Conservation (phyloP, 768 basidiomycete genomes). For the Tricholoma hemisulphureum region DNA sequence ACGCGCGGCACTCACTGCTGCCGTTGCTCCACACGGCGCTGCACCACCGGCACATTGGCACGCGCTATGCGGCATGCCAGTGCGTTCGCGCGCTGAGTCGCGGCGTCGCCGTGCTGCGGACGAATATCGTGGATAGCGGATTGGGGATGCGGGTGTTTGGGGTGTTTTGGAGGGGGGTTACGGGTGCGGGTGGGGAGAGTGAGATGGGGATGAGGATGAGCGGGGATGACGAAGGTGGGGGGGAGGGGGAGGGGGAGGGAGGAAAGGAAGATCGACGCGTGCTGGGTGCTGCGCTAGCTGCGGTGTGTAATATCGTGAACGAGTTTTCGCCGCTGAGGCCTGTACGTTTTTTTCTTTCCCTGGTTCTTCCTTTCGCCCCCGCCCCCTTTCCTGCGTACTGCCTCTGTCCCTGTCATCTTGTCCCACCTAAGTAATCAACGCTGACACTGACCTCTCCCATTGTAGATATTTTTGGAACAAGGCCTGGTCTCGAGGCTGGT, state of each 20-base stretch:
- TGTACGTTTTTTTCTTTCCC: slow-evolving; percentile 42
- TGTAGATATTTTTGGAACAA: slow-evolving; percentile 62
- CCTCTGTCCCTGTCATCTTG: too few relatives aligned
- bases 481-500: slow-evolving; percentile 67
- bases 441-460: too few relatives aligned
- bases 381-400: not conserved
- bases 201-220: slow-evolving; percentile 53
- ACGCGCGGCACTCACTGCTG: slow-evolving; percentile 44
- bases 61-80: slow-evolving; percentile 86
- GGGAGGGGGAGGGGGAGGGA: not conserved
- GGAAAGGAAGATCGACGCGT: slow-evolving; percentile 63
- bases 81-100: slow-evolving; percentile 79
- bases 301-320: slow-evolving; percentile 82
- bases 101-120: slow-evolving; percentile 75
- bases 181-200: slow-evolving; percentile 53
- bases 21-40: slow-evolving; percentile 51
- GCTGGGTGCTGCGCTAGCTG: slow-evolving; percentile 64
- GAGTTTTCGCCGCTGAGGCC: slow-evolving; percentile 80
- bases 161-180: slow-evolving; percentile 33
- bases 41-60: slow-evolving; percentile 61
- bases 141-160: slow-evolving; percentile 70
- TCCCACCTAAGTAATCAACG: too few relatives aligned
- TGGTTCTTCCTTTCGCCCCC: too few relatives aligned
- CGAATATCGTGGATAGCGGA: slow-evolving; percentile 81
- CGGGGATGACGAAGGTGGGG: slow-evolving; percentile 38